phyloP scores from a whole-genome alignment of 345 rosid genomes.

The Eucalyptus pauciflora region DNA sequence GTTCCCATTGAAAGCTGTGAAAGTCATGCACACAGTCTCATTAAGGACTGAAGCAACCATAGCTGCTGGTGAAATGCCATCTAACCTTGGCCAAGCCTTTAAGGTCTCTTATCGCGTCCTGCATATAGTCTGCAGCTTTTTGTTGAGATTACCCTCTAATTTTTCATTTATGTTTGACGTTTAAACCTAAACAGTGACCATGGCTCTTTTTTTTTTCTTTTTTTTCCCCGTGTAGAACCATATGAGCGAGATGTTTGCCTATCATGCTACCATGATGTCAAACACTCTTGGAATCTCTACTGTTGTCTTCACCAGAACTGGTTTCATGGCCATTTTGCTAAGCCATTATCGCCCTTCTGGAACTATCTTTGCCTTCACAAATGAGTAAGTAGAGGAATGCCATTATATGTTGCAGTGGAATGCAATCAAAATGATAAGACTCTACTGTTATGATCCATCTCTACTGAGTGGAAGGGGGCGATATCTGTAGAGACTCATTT shows the following conservation, averaged over 20 bases:
- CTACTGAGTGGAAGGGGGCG: not conserved
- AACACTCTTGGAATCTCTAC: constrained; percentile 95
- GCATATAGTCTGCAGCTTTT: not conserved
- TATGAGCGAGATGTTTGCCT: constrained; percentile 99
- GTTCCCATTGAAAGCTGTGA: constrained; percentile 91
- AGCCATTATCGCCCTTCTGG: constrained; percentile 98
- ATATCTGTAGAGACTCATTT: not conserved
- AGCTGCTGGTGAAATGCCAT: constrained; percentile 62
- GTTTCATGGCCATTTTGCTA: constrained; percentile 86
- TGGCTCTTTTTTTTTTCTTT: not conserved
- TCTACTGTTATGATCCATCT: not conserved
- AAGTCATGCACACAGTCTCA: constrained; percentile 97
- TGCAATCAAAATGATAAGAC: not conserved
- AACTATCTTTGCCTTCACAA: constrained; percentile 87
- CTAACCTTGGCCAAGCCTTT: constrained; percentile 87
- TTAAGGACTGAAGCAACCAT: constrained; percentile 90
- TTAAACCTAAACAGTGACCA: not conserved
- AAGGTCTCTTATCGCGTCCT: constrained; percentile 24
- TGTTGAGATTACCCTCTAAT: not conserved
- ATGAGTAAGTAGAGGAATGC: constrained; percentile 45
- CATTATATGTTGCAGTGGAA: not conserved
- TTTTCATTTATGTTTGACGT: not conserved
- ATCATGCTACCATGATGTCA: constrained; percentile 99
- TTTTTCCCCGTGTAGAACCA: constrained; percentile 53
- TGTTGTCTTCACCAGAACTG: constrained; percentile 95